Base-by-base conservation (phyloP, 2,329 filamentous ascomycete species). In the Orbilia quercus region DNA sequence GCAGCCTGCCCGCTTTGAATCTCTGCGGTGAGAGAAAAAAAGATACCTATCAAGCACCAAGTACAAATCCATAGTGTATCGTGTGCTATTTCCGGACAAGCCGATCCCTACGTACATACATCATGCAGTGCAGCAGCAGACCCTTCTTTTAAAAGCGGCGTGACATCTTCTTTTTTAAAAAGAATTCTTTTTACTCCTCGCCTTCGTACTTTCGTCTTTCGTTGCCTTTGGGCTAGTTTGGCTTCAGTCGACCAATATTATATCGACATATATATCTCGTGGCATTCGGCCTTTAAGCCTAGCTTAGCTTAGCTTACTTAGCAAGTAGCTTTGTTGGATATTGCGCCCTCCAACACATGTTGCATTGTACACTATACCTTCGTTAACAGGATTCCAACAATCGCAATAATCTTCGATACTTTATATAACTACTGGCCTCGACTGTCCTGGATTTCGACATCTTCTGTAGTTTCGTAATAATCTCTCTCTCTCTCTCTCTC, bases 21-120 rank as follows among this genome's bases (percentile, higher is more conserved):
- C n/a, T n/a, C 42, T 60, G 67, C 67, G 60, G 65, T 59, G 51
- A 72, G 67, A 65, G 60, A 71, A n/a, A n/a, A n/a, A n/a, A n/a
- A n/a, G n/a, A n/a, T n/a, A n/a, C n/a, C n/a, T n/a, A n/a, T n/a
- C n/a, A n/a, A n/a, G n/a, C n/a, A n/a, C n/a, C n/a, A n/a, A n/a
- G n/a, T n/a, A n/a, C n/a, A n/a, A n/a, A n/a, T n/a, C n/a, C n/a
- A n/a, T n/a, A n/a, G n/a, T n/a, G n/a, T 58, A 72, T 45, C 67
- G 65, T 51, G 67, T 60, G 54, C 67, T 72, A 72, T 72, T 72
- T 72, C 67, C 67, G 67, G 67, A 72, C 67, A 72, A 72, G 67
- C 67, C 67, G 67, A 72, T 64, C 67, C 67, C 51, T 69, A 31
- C n/a, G n/a, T n/a, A n/a, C 47, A 25, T 57, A 72, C 67, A 72